Percentiles rank a stretch among this genome's conserved stretches.
phyloP scores from a whole-genome alignment of 352 stramenopile genomes.

The Globisporangium paroecandrum region DNA sequence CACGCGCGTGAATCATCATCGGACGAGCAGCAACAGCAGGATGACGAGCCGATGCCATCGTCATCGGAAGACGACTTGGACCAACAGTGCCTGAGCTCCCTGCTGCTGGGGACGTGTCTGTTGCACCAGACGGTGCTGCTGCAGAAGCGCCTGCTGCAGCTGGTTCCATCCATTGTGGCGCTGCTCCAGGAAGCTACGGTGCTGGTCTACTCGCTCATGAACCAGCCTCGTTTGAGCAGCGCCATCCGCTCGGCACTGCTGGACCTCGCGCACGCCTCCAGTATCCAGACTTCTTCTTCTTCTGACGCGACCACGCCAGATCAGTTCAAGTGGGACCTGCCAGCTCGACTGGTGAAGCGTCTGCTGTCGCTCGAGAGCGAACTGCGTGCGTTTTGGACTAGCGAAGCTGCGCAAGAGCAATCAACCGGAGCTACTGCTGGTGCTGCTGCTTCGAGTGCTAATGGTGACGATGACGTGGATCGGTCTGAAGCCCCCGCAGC shows the following conservation, averaged over 20 bases:
- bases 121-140: constrained; percentile 28
- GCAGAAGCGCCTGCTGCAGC: constrained; percentile 26
- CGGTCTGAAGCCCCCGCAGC: neutral
- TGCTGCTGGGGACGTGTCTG: constrained; percentile 27
- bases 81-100: neutral
- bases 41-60: neutral
- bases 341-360: constrained; percentile 22
- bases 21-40: neutral
- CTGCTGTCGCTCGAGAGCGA: constrained; percentile 27
- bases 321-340: constrained; percentile 18
- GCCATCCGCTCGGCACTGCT: neutral
- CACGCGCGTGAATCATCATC: neutral
- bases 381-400: constrained; percentile 21
- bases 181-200: constrained; percentile 12
- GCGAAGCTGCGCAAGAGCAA: constrained; percentile 3
- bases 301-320: neutral
- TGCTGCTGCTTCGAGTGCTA: too few species aligned
- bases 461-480: too few species aligned
- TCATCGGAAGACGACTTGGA: neutral
- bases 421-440: too few species aligned
- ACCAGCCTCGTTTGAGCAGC: neutral
- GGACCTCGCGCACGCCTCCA: neutral
- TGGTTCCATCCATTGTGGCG: constrained; percentile 20
- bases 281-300: neutral
- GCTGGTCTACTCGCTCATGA: constrained; percentile 15